These are phyloP conservation scores for Oryza coarctata DNA, from an alignment of 176 grass and related monocot species.

Conservation along the genomic window DNA sequence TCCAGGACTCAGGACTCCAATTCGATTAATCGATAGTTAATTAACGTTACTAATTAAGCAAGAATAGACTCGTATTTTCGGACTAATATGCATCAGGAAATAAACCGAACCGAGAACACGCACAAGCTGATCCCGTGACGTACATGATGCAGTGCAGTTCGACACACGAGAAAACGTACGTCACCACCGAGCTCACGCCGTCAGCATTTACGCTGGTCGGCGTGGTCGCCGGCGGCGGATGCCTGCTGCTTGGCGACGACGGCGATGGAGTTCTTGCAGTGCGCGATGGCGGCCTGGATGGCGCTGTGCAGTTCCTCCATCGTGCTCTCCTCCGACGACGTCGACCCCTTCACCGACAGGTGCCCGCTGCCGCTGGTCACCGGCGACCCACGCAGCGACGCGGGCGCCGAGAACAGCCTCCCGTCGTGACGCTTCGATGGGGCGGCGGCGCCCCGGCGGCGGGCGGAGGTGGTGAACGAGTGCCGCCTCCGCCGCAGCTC, in stretches of 20 bases:
- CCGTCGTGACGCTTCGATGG: conserved; percentile 6
- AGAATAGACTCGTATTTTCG: no score
- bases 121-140: conserved; percentile 21
- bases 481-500: conserved; percentile 38
- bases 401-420: conserved; percentile 55
- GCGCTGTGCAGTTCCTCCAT: conserved; percentile 95
- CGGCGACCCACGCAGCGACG: conserved; percentile 57
- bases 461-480: conserved; percentile 51
- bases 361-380: conserved; percentile 69
- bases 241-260: conserved; percentile 1
- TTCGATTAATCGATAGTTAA: no score
- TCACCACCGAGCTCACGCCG: not conserved
- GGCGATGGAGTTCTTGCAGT: conserved; percentile 90
- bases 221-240: not conserved
- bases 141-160: not conserved
- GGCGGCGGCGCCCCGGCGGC: not conserved
- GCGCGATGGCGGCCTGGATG: conserved; percentile 91
- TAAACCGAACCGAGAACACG: not conserved
- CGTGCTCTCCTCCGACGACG: conserved; percentile 73
- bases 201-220: conserved; percentile 15
- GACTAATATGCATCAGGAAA: no score
- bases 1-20: no score
- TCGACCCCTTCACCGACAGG: conserved; percentile 44
- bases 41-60: no score
- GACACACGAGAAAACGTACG: not conserved